A percentile compares a stretch with the other conserved stretches of the same genome.
phyloP scores from a whole-genome alignment of 352 stramenopile genomes.

The Elongisporangium prolatum region DNA sequence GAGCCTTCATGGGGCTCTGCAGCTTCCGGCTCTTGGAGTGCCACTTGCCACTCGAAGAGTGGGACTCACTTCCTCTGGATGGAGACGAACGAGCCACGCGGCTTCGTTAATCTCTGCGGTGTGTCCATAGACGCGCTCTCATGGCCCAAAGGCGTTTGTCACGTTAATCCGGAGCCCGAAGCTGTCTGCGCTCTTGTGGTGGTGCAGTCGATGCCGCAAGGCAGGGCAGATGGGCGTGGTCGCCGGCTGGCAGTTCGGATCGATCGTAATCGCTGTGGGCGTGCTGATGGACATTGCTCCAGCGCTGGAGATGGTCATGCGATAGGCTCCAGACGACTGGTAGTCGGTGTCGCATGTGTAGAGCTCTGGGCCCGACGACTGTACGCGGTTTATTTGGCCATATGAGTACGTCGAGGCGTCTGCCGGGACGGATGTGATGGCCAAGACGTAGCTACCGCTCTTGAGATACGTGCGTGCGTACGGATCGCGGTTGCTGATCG shows the following conservation, averaged over 20 bases:
- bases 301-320: slow-evolving; percentile 28
- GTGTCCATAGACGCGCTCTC: neutral
- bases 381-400: slow-evolving; percentile 14
- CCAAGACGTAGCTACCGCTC: slow-evolving; percentile 39
- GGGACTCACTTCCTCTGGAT: neutral
- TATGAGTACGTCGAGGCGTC: slow-evolving; percentile 16
- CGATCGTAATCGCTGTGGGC: neutral
- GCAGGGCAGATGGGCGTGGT: neutral
- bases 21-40: neutral
- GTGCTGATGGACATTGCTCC: neutral
- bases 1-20: neutral
- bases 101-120: neutral
- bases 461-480: slow-evolving; percentile 46
- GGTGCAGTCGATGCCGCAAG: neutral
- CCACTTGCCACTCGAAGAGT: too few relatives aligned
- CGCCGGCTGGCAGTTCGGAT: neutral
- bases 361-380: slow-evolving; percentile 24
- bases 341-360: slow-evolving; percentile 18
- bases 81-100: neutral
- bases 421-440: slow-evolving; percentile 28
- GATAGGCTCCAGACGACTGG: slow-evolving; percentile 28
- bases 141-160: neutral
- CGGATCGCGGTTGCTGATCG: slow-evolving; percentile 42
- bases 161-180: neutral
- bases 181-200: neutral